Conservation (phyloP, 2,329 filamentous ascomycete species). For the Beauveria caledonica region DNA sequence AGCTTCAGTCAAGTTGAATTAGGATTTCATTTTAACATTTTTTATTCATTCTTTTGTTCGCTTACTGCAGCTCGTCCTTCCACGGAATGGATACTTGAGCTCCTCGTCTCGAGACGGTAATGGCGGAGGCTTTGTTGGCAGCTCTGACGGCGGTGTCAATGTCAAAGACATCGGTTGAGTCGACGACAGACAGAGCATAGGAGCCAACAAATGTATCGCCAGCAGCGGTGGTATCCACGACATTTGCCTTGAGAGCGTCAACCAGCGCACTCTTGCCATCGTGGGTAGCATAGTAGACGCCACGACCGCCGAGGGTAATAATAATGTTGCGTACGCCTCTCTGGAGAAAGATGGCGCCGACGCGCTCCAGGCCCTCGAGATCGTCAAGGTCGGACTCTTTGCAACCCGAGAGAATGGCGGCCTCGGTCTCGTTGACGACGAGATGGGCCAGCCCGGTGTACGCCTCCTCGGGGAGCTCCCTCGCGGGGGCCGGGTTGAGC, state of each 20-base stretch:
- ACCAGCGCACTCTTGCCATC: conserved; percentile 39
- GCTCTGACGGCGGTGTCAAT: conserved; percentile 50
- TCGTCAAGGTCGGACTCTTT: conserved; percentile 40
- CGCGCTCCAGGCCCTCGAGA: conserved; percentile 33
- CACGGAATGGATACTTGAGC: conserved; percentile 37
- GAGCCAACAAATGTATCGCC: conserved; percentile 91
- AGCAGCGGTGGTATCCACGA: conserved; percentile 89
- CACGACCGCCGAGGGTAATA: conserved; percentile 74
- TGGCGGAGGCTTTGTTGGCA: conserved; percentile 38
- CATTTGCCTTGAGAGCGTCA: conserved; percentile 58
- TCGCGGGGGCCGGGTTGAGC: conserved; percentile 78
- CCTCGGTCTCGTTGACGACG: conserved; percentile 87
- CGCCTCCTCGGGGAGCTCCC: conserved; percentile 55
- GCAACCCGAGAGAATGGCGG: conserved; percentile 59
- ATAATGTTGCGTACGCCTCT: conserved; percentile 69
- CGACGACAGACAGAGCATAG: conserved; percentile 68
- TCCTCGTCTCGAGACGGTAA: conserved; percentile 34
- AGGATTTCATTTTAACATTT: conserved; percentile 11
- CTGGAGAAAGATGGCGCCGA: conserved; percentile 53
- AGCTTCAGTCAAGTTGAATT: neutral
- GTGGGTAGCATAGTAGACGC: conserved; percentile 57
- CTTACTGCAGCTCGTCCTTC: conserved; percentile 32
- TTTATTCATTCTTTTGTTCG: conserved; percentile 1
- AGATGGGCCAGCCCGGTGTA: conserved; percentile 67
- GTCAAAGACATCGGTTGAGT: conserved; percentile 33